Conservation (phyloP, 345 rosid species). For the Boechera divaricarpa region DNA sequence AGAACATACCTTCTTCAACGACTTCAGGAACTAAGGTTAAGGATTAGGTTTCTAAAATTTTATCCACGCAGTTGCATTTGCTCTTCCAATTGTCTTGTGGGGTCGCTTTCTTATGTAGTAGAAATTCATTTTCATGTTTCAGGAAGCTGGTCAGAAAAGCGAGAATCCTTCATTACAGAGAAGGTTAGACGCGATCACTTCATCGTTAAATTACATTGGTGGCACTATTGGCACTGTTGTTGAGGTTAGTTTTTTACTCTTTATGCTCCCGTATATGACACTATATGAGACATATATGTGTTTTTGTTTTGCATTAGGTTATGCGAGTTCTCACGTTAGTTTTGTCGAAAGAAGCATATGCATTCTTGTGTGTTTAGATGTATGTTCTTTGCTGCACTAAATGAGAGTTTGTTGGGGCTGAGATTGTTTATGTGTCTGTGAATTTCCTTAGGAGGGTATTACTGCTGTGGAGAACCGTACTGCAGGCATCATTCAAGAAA, state of each 20-base stretch:
- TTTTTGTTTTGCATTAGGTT: neutral
- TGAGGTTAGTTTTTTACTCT: constrained; percentile 60
- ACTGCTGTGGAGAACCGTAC: constrained; percentile 81
- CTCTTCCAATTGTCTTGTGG: neutral
- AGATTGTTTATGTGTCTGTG: constrained; percentile 33
- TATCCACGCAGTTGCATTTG: constrained; percentile 14
- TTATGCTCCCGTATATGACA: neutral
- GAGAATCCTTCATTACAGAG: constrained; percentile 69
- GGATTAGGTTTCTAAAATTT: constrained; percentile 39
- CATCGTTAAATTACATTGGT: constrained; percentile 77
- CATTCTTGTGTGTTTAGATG: neutral
- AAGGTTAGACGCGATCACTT: constrained; percentile 69
- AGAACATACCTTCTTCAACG: constrained; percentile 42
- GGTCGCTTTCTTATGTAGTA: constrained; percentile 12
- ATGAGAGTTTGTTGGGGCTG: constrained; percentile 6
- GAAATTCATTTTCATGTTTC: constrained; percentile 41
- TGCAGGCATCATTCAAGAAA: constrained; percentile 85
- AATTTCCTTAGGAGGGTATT: constrained; percentile 71
- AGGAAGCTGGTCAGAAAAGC: constrained; percentile 47
- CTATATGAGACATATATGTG: neutral
- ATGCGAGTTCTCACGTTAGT: neutral
- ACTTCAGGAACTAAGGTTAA: constrained; percentile 46
- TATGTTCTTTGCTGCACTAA: neutral
- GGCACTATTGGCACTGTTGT: constrained; percentile 81
- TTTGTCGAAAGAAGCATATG: constrained; percentile 5